phyloP scores from a whole-genome alignment of 345 rosid species.

The Salix brachista region DNA sequence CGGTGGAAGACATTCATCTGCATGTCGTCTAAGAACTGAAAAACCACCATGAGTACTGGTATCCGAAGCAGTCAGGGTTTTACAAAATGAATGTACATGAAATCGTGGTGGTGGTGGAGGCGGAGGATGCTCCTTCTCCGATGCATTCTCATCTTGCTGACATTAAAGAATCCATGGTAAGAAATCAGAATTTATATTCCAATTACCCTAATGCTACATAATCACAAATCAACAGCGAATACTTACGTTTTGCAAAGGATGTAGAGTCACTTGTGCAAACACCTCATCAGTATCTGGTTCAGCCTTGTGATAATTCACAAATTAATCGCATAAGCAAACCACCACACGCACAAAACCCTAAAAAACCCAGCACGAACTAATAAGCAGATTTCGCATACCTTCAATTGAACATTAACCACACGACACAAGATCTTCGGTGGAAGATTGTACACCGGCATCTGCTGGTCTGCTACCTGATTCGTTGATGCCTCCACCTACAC shows the following conservation, averaged over 20 bases:
- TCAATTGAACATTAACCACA: constrained; percentile 39
- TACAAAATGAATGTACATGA: constrained; percentile 47
- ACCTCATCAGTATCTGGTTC: constrained; percentile 59
- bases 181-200: neutral
- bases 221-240: neutral
- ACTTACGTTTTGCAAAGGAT: constrained; percentile 37
- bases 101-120: constrained; percentile 27
- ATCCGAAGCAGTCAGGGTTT: constrained; percentile 59
- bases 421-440: constrained; percentile 44
- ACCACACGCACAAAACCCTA: neutral
- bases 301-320: constrained; percentile 28
- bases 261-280: constrained; percentile 49
- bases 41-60: constrained; percentile 72
- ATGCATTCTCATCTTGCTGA: constrained; percentile 37
- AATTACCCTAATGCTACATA: neutral
- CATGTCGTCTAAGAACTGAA: constrained; percentile 58
- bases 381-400: constrained; percentile 20
- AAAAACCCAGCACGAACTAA: neutral
- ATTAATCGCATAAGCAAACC: neutral
- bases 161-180: neutral
- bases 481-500: constrained; percentile 49
- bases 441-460: constrained; percentile 44
- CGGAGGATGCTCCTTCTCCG: constrained; percentile 27
- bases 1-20: constrained; percentile 61
- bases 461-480: constrained; percentile 41